These are phyloP conservation scores for Mycosarcoma mackinlayi DNA, from an alignment of 1,284 basidiomycete species.

Conservation along the genomic window DNA sequence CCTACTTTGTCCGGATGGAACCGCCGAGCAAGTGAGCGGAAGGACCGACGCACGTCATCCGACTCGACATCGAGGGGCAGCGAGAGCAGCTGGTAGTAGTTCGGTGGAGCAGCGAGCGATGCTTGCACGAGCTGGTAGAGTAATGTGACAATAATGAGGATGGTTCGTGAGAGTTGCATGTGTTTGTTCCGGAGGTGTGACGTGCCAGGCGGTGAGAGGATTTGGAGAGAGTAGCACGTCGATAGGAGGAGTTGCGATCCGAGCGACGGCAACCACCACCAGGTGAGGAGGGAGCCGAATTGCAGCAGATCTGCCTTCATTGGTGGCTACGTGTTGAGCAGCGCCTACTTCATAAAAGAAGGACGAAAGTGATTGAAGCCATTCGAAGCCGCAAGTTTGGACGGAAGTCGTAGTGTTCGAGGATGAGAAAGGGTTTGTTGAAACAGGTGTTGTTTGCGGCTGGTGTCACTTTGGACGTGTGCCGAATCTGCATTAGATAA, in stretches of 20 bases:
- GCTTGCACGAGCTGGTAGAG: slow-evolving; percentile 75
- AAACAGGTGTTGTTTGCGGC: slow-evolving; percentile 3
- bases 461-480: not conserved
- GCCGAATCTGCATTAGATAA: slow-evolving; percentile 18
- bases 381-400: no score
- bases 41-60: slow-evolving; percentile 77
- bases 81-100: slow-evolving; percentile 81
- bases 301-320: slow-evolving; percentile 33
- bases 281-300: slow-evolving; percentile 34
- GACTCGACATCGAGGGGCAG: slow-evolving; percentile 76
- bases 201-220: slow-evolving; percentile 7
- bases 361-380: no score
- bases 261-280: slow-evolving; percentile 47
- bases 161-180: slow-evolving; percentile 67
- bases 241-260: slow-evolving; percentile 28
- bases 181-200: slow-evolving; percentile 15
- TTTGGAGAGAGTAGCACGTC: slow-evolving; percentile 18
- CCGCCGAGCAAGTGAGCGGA: slow-evolving; percentile 78
- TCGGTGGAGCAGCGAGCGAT: slow-evolving; percentile 73
- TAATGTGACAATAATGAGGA: slow-evolving; percentile 78
- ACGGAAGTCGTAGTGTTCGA: no score
- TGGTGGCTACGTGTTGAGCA: no score
- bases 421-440: not conserved
- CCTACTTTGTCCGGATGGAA: slow-evolving; percentile 85
- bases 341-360: no score